Percentiles rank a stretch among this genome's conserved stretches.
These are phyloP conservation scores for Lippia alba DNA, from an alignment of 305 asterid genomes.

Conservation along the genomic window DNA sequence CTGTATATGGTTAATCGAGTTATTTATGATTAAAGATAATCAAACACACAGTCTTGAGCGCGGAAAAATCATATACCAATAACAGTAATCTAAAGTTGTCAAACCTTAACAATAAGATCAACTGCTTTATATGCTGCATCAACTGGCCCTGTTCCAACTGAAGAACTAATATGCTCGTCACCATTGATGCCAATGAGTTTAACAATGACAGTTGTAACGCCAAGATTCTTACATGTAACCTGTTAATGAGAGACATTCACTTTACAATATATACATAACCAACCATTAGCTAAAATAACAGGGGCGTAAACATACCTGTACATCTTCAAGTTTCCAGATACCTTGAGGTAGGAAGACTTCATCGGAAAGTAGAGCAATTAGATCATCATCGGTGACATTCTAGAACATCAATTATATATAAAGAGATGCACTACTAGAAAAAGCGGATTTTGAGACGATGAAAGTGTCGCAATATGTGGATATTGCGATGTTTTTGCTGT, in stretches of 20 bases:
- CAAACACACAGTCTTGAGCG: neutral
- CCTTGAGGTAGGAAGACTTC: conserved; percentile 83
- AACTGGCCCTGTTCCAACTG: conserved; percentile 97
- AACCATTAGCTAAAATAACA: conserved; percentile 22
- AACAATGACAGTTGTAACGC: conserved; percentile 79
- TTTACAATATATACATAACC: neutral
- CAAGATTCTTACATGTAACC: conserved; percentile 85
- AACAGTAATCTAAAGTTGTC: conserved; percentile 27
- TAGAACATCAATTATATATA: no score
- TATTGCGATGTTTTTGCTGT: no score
- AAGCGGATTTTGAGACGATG: no score
- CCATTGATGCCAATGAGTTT: conserved; percentile 72
- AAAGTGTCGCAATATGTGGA: no score
- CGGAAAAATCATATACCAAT: conserved; percentile 1
- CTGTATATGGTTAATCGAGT: conserved; percentile 43
- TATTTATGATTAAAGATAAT: no score
- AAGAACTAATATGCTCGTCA: conserved; percentile 68
- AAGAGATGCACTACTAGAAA: no score
- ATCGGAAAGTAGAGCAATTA: conserved; percentile 76
- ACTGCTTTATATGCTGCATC: conserved; percentile 98
- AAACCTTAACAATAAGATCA: conserved; percentile 85
- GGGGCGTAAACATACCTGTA: conserved; percentile 52
- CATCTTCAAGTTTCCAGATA: conserved; percentile 74
- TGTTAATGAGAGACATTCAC: conserved; percentile 41
- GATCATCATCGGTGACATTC: conserved; percentile 87